Evolutionary conservation across 2,329 filamentous ascomycete genomes (phyloP).

Genomic region (Fusarium caatingaense): DNA sequence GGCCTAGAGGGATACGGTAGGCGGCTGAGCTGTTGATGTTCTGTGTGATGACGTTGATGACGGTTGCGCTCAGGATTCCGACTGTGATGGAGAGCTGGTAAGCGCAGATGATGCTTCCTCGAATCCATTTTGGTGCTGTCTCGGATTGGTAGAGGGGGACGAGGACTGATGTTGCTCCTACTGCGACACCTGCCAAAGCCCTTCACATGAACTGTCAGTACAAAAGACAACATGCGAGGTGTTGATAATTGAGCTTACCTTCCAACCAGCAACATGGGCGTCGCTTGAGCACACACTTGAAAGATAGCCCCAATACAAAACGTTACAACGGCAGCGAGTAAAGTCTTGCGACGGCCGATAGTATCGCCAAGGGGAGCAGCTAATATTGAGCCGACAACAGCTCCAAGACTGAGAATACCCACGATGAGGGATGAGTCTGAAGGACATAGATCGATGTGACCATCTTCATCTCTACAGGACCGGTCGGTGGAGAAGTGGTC

Average conservation of each 20-base stretch:
- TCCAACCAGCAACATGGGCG: conserved; percentile 71
- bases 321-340: conserved; percentile 72
- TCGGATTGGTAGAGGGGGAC: conserved; percentile 86
- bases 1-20: conserved; percentile 81
- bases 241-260: conserved; percentile 58
- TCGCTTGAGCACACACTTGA: conserved; percentile 72
- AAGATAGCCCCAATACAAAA: conserved; percentile 79
- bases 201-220: conserved; percentile 48
- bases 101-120: conserved; percentile 78
- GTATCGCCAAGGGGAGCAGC: conserved; percentile 77
- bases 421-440: conserved; percentile 78
- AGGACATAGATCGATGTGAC: conserved; percentile 60
- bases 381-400: conserved; percentile 77
- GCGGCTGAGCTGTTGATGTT: conserved; percentile 66
- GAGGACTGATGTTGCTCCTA: conserved; percentile 77
- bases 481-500: conserved; percentile 70
- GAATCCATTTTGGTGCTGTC: conserved; percentile 85
- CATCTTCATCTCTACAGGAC: conserved; percentile 55
- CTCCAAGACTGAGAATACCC: conserved; percentile 84
- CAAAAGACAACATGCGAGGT: accelerated
- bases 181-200: conserved; percentile 76
- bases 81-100: conserved; percentile 83
- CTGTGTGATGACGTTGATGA: conserved; percentile 76
- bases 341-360: conserved; percentile 75
- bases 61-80: conserved; percentile 73